Base-by-base conservation (phyloP, 305 asterid species). In the Fraxinus angustifolia region DNA sequence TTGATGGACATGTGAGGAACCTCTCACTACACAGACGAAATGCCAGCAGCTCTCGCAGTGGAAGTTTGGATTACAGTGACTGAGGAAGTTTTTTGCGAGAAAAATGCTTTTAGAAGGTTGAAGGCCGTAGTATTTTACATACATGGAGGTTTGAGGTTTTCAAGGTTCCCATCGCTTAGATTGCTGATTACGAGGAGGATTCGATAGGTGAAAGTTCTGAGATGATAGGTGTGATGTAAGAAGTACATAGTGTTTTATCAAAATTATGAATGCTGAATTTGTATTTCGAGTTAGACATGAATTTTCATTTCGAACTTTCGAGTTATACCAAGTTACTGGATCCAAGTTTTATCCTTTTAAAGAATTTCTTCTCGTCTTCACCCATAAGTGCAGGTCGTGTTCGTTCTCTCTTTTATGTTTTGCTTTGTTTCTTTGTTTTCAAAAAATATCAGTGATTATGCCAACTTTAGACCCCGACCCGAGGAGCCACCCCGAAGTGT, bases 1-100 rank as follows among this genome's bases (percentile, higher is more conserved):
- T 91, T 31, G 84, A 86, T 23, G 89, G 93, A 48, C 96, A 88
- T 82, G 81, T 91, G 83, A 87, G 93, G 80, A 91, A 87, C 83
- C 95, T 94, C 79, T 91, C 98, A 16, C 81, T 93, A 80, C 97
- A 93, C 84, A 92, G 98, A 76, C 90, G 93, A 78, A 90, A 88
- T 4, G 90, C 90, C 40, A 92, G 97, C 76, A 91, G 96, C 89
- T 94, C 99, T 30, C 92, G 82, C 73, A 92, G 99, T 53, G 94
- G 94, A 76, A 93, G 98, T 81, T 87, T 86, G 26, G 98, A 95
- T 82, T 91, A 87, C 68, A 91, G 99, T 56, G 97, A 92, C 73
- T 88, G 90, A 89, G 82, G 33, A 67, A 10, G 38, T 4, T 28
- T 68, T 67, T 1, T 11, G 35, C 8, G 19, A 28, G 19, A 68